Conservation (phyloP, 768 basidiomycete genomes). For the Kwoniella botswanensis region DNA sequence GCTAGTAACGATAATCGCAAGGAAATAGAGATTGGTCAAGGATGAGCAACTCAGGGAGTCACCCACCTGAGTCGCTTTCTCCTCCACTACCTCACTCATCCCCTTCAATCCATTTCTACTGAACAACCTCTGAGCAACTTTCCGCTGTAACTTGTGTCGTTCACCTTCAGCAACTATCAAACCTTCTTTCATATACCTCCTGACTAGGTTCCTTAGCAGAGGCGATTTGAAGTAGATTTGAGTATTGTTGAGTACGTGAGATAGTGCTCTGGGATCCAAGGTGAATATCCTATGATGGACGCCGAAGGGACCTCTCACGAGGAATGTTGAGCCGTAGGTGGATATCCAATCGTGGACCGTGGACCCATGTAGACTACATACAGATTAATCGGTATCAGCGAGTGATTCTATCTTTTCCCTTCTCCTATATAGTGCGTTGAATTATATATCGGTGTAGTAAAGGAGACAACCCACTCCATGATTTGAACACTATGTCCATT, state of each 20-base stretch:
- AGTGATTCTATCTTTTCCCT: no score
- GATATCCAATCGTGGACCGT: conserved; percentile 28
- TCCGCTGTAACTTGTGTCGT: conserved; percentile 35
- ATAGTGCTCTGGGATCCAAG: conserved; percentile 30
- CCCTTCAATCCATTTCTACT: conserved; percentile 27
- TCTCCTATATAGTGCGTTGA: no score
- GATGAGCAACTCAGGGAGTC: no score
- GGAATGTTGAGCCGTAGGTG: conserved; percentile 26
- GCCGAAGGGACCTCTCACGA: conserved; percentile 28
- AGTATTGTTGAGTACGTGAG: conserved; percentile 25
- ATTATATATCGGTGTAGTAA: not conserved
- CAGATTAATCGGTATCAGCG: not conserved
- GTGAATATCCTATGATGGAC: conserved; percentile 34
- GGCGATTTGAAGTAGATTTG: conserved; percentile 28
- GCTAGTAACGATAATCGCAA: not conserved
- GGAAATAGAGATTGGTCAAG: not conserved
- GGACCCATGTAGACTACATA: conserved; percentile 17
- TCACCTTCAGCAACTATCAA: conserved; percentile 35
- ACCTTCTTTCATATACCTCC: conserved; percentile 32
- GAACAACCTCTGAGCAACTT: conserved; percentile 33
- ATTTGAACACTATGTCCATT: conserved; percentile 27
- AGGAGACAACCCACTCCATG: conserved; percentile 21
- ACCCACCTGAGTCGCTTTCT: conserved; percentile 34
- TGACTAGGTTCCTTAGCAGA: conserved; percentile 22
- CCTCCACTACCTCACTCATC: conserved; percentile 27